Percentiles rank a stretch among this genome's conserved stretches.
Conservation (phyloP, 1,139 yeast species). For the Saccharomyces hybrid region DNA sequence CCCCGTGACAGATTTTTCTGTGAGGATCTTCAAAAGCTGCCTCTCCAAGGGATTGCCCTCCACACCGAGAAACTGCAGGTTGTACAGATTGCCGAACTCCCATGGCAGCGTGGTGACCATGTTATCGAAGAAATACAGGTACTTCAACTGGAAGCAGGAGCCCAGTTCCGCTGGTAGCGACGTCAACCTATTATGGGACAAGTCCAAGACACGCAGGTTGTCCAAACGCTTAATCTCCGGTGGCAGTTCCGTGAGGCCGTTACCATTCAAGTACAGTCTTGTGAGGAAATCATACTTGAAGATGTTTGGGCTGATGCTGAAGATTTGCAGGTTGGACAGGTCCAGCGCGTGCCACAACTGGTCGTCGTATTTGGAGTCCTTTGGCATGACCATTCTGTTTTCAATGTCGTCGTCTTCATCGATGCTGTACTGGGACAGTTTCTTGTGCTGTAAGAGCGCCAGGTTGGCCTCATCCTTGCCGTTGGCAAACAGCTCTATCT, state of each 20-base stretch:
- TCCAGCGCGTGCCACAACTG: conserved; percentile 95
- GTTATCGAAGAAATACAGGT: conserved; percentile 82
- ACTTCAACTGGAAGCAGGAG: conserved; percentile 68
- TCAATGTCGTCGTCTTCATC: conserved; percentile 61
- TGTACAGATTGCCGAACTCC: conserved; percentile 81
- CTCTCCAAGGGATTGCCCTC: conserved; percentile 86
- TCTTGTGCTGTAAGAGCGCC: conserved; percentile 52
- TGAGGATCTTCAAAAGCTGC: conserved; percentile 55
- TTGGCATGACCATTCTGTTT: conserved; percentile 56
- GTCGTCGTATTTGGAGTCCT: conserved; percentile 47
- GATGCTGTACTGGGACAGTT: conserved; percentile 47
- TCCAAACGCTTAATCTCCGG: conserved; percentile 59
- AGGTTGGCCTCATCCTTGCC: conserved; percentile 18
- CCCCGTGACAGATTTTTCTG: conserved; percentile 81
- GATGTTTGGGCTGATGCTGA: conserved; percentile 60
- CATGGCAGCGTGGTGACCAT: conserved; percentile 65
- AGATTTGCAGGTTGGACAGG: conserved; percentile 80
- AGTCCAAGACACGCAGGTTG: conserved; percentile 74
- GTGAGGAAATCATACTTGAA: conserved; percentile 82
- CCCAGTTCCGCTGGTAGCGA: conserved; percentile 80
- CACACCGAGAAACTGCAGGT: conserved; percentile 77
- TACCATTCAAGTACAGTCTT: conserved; percentile 80
- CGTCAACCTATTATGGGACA: conserved; percentile 67
- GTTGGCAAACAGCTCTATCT: conserved; percentile 19
- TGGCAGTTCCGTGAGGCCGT: conserved; percentile 65